Base-by-base conservation (phyloP, 345 rosid species). In the Viola odorata region DNA sequence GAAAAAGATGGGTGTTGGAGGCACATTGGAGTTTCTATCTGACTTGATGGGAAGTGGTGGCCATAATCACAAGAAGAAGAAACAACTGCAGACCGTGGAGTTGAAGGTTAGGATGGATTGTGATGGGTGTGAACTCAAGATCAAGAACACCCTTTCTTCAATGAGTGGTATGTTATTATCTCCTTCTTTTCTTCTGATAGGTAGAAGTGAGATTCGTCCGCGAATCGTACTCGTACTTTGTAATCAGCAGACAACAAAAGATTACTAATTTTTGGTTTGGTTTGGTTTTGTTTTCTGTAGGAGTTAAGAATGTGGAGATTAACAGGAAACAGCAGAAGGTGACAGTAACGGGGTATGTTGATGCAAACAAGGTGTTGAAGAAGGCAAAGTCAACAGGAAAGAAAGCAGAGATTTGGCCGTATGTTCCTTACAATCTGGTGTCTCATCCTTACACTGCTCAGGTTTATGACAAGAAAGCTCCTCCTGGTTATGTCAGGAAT, bases 71-170 rank as follows among this genome's bases (percentile, higher is more conserved):
- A 80, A 72, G 80, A 81, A 73, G 36, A 78, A 56, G 84, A 84
- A 83, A 74, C 96, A 81, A 48, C 62, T 80, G 51, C 99, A 88
- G 66, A 88, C 91, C 0, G 92, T 90, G 15, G 99, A 94, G 70
- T 86, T 94, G 23, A 94, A 94, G 80, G 87, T 94, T 56, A 84
- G 88, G 65, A 94, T 94, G 96, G 99, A 94, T 65, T 94, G 99
- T 77, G 99, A 90, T 84, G 99, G 99, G 55, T 94, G 99, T 69
- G 99, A 83, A 69, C 97, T 88, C 56, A 94, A 94, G 75, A 83
- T 94, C 78, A 94, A 84, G 77, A 90, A 90, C 8, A 73, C 91
- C 53, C 81, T 94, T 12, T 83, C 95, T 76, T 90, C 99, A 53
- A 53, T 94, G 23, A 85, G 75, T 64, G 99, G 96, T 89, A 77